Evolutionary conservation across 129 eudicot genomes (phyloP).

Genomic region (Apium graveolens): DNA sequence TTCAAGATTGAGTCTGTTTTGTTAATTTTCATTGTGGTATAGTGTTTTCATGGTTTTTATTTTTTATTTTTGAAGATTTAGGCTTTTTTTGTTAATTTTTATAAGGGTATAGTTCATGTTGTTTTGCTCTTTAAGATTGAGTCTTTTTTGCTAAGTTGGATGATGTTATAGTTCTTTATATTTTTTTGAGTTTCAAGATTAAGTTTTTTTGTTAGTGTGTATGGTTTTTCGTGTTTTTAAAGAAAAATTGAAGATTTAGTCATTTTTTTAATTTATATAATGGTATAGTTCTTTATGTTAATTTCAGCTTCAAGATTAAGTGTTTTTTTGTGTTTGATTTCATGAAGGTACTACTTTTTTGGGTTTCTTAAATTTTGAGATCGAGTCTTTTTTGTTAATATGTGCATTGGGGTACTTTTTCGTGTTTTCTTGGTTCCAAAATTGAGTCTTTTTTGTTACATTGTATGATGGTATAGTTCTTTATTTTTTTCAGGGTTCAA

Average conservation of each 20-base stretch:
- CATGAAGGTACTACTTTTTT: not conserved
- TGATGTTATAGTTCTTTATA: no score
- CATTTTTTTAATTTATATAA: not conserved
- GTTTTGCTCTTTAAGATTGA: no score
- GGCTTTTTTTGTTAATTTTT: not conserved
- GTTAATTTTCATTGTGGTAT: not conserved
- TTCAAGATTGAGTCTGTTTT: not conserved
- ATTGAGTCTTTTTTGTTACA: not conserved
- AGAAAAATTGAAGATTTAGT: not conserved
- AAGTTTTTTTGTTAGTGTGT: not conserved
- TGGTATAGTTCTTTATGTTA: not conserved
- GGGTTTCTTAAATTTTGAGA: not conserved
- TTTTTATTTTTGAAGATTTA: not conserved
- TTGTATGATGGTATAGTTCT: not conserved
- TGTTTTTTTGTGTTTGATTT: not conserved
- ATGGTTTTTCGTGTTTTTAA: not conserved
- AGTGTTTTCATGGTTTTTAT: not conserved
- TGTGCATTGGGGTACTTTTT: not conserved
- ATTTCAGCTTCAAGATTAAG: not conserved
- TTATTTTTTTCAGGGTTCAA: not conserved
- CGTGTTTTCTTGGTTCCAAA: not conserved
- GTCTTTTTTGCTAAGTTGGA: no score
- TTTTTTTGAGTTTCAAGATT: not conserved
- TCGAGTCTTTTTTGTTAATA: not conserved
- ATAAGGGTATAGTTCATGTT: not conserved